Base-by-base conservation (phyloP, 2,329 filamentous ascomycete species). In the Sarocladiaceae sp. region DNA sequence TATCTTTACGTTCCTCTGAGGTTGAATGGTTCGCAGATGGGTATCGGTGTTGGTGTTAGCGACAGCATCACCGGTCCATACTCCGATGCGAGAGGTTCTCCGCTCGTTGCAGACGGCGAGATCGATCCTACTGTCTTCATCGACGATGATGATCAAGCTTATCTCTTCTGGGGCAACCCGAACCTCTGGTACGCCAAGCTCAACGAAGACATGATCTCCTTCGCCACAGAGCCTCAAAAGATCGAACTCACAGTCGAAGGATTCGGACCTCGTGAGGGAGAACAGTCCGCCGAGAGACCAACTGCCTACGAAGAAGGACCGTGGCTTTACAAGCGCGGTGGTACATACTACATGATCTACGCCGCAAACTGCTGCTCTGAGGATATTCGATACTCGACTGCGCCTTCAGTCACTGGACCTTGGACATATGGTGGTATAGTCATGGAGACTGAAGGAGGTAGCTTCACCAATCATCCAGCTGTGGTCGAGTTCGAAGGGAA, bases 101-200 rank as follows among this genome's bases (percentile, higher is more conserved):
- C 63, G 3, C 57, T 67, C 2, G 54, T 68, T 4, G 57, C 61
- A 12, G 67, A 66, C 50, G 52, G 54, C 39, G 58, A 63, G 48
- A 66, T 68, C 25, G 65, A 67, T 49, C 65, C 63, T 4, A 62
- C 59, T 10, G 65, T 66, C 31, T 65, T 63, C 56, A 65, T 70
- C 52, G 66, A 70, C 52, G 64, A 67, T 46, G 62, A 69, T 50
- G 66, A 63, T 46, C 66, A 68, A 54, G 66, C 64, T 1, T 70
- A 69, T 55, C 36, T 70, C 51, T 69, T 66, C 57, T 68, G 64
- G 64, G 66, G 66, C 18, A 66, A 67, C 47, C 61, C 65, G 1
- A 53, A 57, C 44, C 55, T 66, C 22, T 62, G 51, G 40, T 69
- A 68, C 48, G 63, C 67, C 54, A 63, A 60, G 54, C 55, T 69